These are phyloP conservation scores for Gryganskiella cystojenkinii DNA, from an alignment of 192 early-diverging fungal species.

Conservation along the genomic window DNA sequence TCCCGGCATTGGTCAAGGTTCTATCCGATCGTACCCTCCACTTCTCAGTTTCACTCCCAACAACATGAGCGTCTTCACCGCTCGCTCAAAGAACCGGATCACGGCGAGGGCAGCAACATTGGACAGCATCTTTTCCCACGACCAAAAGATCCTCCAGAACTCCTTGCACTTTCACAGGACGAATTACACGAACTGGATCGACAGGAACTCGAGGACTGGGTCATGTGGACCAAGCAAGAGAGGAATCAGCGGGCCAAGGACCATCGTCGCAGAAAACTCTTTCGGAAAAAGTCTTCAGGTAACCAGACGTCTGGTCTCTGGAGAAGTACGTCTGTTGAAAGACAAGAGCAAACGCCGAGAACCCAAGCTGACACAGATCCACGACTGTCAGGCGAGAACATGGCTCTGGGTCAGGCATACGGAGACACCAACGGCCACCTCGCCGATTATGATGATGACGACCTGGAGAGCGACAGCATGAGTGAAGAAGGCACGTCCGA, in stretches of 20 bases:
- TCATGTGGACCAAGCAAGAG: slow-evolving; percentile 20
- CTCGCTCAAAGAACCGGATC: not conserved
- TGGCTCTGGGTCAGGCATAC: no score
- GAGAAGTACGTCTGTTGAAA: not conserved
- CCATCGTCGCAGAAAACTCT: not conserved
- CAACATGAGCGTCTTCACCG: not conserved
- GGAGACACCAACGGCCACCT: no score
- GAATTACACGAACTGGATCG: slow-evolving; percentile 23
- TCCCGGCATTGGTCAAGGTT: slow-evolving; percentile 44
- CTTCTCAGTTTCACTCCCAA: not conserved
- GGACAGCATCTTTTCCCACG: not conserved
- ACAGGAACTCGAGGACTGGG: slow-evolving; percentile 25
- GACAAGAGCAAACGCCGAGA: no score
- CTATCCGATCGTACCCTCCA: slow-evolving; percentile 12
- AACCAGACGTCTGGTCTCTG: no score
- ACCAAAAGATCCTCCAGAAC: not conserved
- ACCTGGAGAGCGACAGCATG: not conserved
- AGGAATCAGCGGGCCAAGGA: not conserved
- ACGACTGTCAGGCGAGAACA: no score
- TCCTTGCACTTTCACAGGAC: slow-evolving; percentile 1
- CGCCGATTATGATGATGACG: not conserved
- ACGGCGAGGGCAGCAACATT: not conserved
- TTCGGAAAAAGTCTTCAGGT: no score
- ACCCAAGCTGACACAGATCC: no score
- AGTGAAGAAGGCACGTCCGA: slow-evolving; percentile 23